A percentile compares a stretch with the other conserved stretches of the same genome.
These are phyloP conservation scores for Aspergillus texensis DNA, from an alignment of 2,329 filamentous ascomycete species.

Conservation along the genomic window DNA sequence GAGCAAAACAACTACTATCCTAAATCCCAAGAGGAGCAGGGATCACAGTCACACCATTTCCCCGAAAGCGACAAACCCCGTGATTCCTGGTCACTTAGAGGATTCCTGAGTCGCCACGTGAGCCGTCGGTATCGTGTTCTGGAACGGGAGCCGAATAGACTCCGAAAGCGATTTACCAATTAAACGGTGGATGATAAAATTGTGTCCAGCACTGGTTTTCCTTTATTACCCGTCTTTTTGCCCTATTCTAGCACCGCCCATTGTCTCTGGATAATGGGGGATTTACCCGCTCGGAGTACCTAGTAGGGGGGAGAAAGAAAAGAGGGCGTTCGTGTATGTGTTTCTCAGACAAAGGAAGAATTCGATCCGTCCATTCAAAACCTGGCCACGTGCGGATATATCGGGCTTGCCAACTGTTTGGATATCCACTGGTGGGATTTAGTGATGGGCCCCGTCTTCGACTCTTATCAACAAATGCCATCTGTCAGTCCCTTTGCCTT, in stretches of 20 bases:
- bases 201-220: background rate
- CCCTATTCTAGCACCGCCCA: background rate
- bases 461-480: conserved; percentile 8
- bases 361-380: conserved; percentile 1
- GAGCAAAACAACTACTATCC: conserved; percentile 18
- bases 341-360: background rate
- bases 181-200: conserved; percentile 5
- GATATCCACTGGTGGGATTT: background rate
- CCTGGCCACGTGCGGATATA: conserved; percentile 14
- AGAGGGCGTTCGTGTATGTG: background rate
- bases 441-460: conserved; percentile 5
- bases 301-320: background rate
- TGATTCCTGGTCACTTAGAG: conserved; percentile 33
- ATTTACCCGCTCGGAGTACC: background rate
- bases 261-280: background rate
- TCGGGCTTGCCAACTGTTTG: background rate
- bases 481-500: conserved; percentile 7
- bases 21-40: conserved; percentile 17
- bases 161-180: conserved; percentile 29
- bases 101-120: conserved; percentile 28
- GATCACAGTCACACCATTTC: conserved; percentile 9
- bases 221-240: background rate
- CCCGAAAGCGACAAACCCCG: conserved; percentile 8
- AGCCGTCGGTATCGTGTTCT: conserved; percentile 34
- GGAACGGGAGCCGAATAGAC: conserved; percentile 34